Base-by-base conservation (phyloP, 1,284 basidiomycete genomes). In the Cutaneotrichosporon sp. region DNA sequence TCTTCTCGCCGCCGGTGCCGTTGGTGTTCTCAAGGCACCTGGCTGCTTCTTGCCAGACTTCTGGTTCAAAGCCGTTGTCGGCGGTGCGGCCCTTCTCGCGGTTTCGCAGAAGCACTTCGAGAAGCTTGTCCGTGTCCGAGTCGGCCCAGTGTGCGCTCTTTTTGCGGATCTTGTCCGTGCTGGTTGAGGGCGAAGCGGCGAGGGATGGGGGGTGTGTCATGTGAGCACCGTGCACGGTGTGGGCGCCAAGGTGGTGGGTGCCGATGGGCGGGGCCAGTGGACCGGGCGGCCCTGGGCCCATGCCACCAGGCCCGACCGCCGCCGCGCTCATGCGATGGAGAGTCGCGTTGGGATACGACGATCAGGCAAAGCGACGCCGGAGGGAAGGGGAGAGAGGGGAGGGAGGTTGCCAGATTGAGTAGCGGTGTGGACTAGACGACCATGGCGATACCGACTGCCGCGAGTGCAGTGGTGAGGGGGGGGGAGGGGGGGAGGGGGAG, bases 21-120 rank as follows among this genome's bases (percentile, higher is more conserved):
- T 67, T 69, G 5, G 53, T 61, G 6, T 57, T 55, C 47, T 73
- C 66, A 11, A 76, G 60, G 38, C 70, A 20, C 8, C 51, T 52
- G 22, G 68, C 56, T 0, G 72, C 72, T 54, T 76, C 72, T 34
- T 67, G 63, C 75, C 75, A 77, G n/a, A 77, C 69, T 31, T 76
- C 71, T 24, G 71, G 69, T 56, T 74, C 73, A 66, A 77, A 77
- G 36, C 74, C 75, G 58, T 77, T 76, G 60, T 77, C 75, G 6
- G 67, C 58, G 11, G 75, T 77, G 45, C 75, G 60, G 13, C 73
- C 72, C 14, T 61, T 56, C 38, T 75, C 72, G 50, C 69, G 70
- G 42, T 75, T 60, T 20, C 67, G 56, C 24, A 77, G 20, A 20
- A 77, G 60, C 18, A 73, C 53, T 33, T 64, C 56, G 24, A 77